Percentiles rank a stretch among this genome's conserved stretches.
phyloP scores from a whole-genome alignment of 768 basidiomycete species.

The Exsudoporus frostii region DNA sequence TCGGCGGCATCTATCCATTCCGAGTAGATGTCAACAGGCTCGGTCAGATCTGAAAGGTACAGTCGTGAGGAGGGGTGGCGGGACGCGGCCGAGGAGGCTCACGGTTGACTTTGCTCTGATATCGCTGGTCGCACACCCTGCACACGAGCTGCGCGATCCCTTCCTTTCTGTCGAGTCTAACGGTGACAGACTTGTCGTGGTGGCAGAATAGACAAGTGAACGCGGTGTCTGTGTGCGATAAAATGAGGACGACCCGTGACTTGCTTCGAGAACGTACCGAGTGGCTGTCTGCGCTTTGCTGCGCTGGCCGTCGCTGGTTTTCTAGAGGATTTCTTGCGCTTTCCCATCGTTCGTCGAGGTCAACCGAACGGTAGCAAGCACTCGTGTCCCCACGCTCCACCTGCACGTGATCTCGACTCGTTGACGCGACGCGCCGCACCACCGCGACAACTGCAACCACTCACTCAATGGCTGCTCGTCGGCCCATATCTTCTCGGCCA shows the following conservation, averaged over 20 bases:
- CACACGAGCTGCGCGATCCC: conserved; percentile 78
- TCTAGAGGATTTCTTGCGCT: conserved; percentile 86
- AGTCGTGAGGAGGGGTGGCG: conserved; percentile 12
- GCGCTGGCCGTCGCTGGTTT: conserved; percentile 68
- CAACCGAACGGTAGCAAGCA: not conserved
- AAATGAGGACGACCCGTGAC: conserved; percentile 1
- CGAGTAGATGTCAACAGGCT: conserved; percentile 86
- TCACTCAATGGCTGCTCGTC: conserved; percentile 60
- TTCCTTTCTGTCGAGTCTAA: conserved; percentile 82
- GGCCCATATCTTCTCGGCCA: conserved; percentile 50
- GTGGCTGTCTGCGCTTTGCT: conserved; percentile 62
- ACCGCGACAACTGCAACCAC: conserved; percentile 3
- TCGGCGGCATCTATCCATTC: conserved; percentile 92
- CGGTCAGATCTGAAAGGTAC: conserved; percentile 64
- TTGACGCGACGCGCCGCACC: conserved; percentile 32
- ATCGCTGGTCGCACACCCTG: conserved; percentile 82
- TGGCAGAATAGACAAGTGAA: conserved; percentile 90
- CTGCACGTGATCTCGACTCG: conserved; percentile 32
- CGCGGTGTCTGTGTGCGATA: conserved; percentile 55
- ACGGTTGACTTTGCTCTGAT: conserved; percentile 87
- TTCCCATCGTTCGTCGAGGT: conserved; percentile 56
- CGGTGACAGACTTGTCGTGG: conserved; percentile 85
- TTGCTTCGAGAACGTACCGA: conserved; percentile 46
- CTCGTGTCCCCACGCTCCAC: not conserved
- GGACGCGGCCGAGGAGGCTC: conserved; percentile 26